Percentiles rank a stretch among this genome's conserved stretches.
Evolutionary conservation across 139 green algal genomes (phyloP).

Genomic region (Edaphochlamys debaryana): DNA sequence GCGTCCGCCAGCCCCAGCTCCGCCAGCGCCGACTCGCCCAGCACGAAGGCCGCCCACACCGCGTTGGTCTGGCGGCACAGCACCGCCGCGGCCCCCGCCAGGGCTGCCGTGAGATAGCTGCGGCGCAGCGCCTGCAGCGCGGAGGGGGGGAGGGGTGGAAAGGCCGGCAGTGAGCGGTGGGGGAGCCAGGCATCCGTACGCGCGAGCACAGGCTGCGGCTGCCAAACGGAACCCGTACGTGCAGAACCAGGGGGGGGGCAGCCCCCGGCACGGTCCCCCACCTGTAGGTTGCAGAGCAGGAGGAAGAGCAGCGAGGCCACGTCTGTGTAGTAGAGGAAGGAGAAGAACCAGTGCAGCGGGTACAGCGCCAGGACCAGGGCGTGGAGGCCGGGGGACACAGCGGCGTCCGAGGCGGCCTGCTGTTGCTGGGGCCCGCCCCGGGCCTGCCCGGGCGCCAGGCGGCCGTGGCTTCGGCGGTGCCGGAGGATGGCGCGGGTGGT

Average conservation of each 20-base stretch:
- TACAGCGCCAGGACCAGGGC: constrained; percentile 57
- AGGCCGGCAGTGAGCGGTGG: too few relatives aligned
- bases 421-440: not conserved
- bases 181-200: too few relatives aligned
- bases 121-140: not conserved
- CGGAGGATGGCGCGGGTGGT: constrained; percentile 42
- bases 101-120: constrained; percentile 19
- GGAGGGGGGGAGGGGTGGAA: not conserved
- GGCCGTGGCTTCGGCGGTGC: not conserved
- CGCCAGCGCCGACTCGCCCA: constrained; percentile 46
- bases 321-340: constrained; percentile 95
- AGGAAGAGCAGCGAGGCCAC: constrained; percentile 76
- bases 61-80: constrained; percentile 92
- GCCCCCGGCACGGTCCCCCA: too few relatives aligned
- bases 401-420: not conserved
- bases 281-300: constrained; percentile 58
- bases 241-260: too few relatives aligned
- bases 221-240: too few relatives aligned
- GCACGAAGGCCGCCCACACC: constrained; percentile 87
- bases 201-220: too few relatives aligned
- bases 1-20: not conserved
- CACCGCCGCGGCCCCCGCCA: constrained; percentile 66
- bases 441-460: not conserved
- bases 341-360: constrained; percentile 91
- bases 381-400: not conserved